These are phyloP conservation scores for Aplosporella prunicola DNA, from an alignment of 2,329 filamentous ascomycete species.

Conservation along the genomic window DNA sequence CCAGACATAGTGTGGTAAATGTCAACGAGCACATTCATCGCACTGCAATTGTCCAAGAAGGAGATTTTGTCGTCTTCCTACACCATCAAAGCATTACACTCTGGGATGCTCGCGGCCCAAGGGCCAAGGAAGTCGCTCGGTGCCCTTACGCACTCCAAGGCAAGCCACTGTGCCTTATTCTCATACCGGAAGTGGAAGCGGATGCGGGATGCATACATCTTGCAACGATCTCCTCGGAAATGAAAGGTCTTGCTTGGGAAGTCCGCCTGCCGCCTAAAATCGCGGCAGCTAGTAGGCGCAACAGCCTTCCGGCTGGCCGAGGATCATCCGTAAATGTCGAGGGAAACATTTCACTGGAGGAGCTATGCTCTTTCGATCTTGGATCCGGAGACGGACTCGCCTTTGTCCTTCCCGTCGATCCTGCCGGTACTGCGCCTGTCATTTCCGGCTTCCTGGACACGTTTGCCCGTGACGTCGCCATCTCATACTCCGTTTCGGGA, in stretches of 20 bases:
- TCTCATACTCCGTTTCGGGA: conserved; percentile 71
- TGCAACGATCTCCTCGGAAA: conserved; percentile 71
- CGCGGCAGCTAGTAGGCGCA: background rate
- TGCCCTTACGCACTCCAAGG: conserved; percentile 52
- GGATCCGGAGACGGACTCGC: conserved; percentile 44
- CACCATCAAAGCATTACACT: conserved; percentile 61
- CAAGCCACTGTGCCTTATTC: conserved; percentile 70
- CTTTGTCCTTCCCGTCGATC: conserved; percentile 71
- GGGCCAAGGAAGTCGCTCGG: conserved; percentile 50
- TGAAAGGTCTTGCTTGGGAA: conserved; percentile 76
- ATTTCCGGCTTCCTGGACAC: conserved; percentile 74
- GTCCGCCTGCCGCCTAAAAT: conserved; percentile 47
- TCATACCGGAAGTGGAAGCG: conserved; percentile 57
- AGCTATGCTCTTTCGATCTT: conserved; percentile 65
- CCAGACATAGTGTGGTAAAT: conserved; percentile 58
- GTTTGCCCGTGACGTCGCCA: conserved; percentile 75
- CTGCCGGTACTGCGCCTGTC: conserved; percentile 63
- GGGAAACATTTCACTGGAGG: conserved; percentile 40
- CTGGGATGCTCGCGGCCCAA: conserved; percentile 63
- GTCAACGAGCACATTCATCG: conserved; percentile 65
- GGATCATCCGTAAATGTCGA: conserved; percentile 20
- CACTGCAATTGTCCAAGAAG: conserved; percentile 67
- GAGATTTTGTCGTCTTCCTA: conserved; percentile 71
- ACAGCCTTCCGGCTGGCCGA: conserved; percentile 14
- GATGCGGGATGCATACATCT: conserved; percentile 50